Conservation (phyloP, 352 stramenopile genomes). For the Halophytophthora polymorphica region DNA sequence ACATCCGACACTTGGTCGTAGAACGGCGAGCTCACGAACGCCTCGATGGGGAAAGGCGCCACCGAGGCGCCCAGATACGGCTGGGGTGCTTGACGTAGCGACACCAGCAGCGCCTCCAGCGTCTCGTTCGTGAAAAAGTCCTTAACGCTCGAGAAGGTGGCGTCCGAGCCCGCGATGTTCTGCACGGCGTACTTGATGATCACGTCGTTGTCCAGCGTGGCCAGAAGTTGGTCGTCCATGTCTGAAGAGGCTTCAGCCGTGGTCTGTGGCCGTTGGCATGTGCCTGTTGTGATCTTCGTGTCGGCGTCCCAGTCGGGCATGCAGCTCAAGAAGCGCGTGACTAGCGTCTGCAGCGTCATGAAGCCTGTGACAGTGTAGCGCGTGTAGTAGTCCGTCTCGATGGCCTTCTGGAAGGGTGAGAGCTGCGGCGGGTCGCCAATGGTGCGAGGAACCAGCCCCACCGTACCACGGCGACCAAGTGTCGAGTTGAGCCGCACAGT, state of each 20-base stretch:
- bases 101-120: conserved; percentile 22
- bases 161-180: conserved; percentile 8
- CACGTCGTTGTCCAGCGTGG: conserved; percentile 32
- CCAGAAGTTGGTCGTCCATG: conserved; percentile 32
- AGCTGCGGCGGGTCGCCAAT: conserved; percentile 27
- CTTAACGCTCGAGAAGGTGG: conserved; percentile 22
- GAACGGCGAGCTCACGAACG: conserved; percentile 46
- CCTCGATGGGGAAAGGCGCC: conserved; percentile 37
- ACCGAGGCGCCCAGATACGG: conserved; percentile 29
- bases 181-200: conserved; percentile 38
- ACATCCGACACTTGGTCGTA: conserved; percentile 54
- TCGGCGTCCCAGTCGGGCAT: conserved; percentile 45
- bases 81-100: conserved; percentile 43
- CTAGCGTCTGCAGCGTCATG: conserved; percentile 62
- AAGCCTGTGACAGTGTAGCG: conserved; percentile 48
- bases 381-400: conserved; percentile 37
- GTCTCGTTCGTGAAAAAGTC: conserved; percentile 15
- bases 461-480: conserved; percentile 12
- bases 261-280: conserved; percentile 39
- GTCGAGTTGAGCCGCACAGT: conserved; percentile 59
- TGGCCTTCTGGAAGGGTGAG: conserved; percentile 32
- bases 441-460: conserved; percentile 29
- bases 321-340: conserved; percentile 57
- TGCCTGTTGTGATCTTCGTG: conserved; percentile 35
- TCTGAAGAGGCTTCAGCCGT: conserved; percentile 19